Conservation (phyloP, 106 monocot genomes). For the Triglochin maritima region DNA sequence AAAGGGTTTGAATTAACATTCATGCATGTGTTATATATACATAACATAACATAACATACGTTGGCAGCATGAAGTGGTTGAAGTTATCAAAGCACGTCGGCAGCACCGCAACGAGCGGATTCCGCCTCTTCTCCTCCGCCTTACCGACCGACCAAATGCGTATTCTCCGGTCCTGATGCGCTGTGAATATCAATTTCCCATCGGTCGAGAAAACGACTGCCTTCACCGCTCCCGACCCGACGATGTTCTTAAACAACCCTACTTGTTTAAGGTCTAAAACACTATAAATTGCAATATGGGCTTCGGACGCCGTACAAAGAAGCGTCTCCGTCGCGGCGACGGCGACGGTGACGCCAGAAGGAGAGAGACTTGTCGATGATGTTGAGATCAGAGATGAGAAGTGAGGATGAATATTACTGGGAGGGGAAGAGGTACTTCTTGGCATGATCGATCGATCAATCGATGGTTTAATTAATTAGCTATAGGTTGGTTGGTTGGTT, state of each 20-base stretch:
- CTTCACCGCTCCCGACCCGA: slow-evolving; percentile 44
- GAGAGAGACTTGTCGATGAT: not conserved
- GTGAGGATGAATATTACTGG: too few relatives aligned
- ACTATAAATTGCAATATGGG: slow-evolving; percentile 29
- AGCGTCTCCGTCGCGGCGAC: slow-evolving; percentile 14
- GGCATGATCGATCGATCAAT: too few relatives aligned
- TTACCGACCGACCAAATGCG: slow-evolving; percentile 37
- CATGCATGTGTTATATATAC: too few relatives aligned
- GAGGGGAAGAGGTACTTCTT: too few relatives aligned
- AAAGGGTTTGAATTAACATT: too few relatives aligned
- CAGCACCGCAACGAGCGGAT: slow-evolving; percentile 33
- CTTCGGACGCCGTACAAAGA: slow-evolving; percentile 32
- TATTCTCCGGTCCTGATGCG: slow-evolving; percentile 67
- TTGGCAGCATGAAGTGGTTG: slow-evolving; percentile 44
- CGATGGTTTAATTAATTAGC: too few relatives aligned
- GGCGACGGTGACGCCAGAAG: slow-evolving; percentile 17
- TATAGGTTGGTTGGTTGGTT: too few relatives aligned
- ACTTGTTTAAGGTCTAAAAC: slow-evolving; percentile 19
- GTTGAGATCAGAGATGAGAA: too few relatives aligned
- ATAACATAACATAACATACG: not conserved
- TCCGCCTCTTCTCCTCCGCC: slow-evolving; percentile 2
- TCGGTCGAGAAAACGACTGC: slow-evolving; percentile 28
- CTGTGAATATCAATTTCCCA: slow-evolving; percentile 30
- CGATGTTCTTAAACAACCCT: slow-evolving; percentile 9
- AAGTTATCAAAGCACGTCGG: slow-evolving; percentile 57